Conservation (phyloP, 1,284 basidiomycete genomes). For the Leccinum pachyderme region DNA sequence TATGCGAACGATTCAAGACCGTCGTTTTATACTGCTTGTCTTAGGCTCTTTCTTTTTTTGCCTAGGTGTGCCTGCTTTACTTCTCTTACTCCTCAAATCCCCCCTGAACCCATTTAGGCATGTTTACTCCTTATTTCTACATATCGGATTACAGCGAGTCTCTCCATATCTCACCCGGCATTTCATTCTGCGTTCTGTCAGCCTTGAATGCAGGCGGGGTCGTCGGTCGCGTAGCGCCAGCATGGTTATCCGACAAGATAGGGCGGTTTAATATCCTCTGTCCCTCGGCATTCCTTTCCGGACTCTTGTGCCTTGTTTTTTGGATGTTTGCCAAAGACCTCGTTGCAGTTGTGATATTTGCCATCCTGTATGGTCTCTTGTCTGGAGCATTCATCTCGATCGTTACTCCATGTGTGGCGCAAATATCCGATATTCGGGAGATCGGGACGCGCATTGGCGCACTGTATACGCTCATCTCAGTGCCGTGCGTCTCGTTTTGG, state of each 20-base stretch:
- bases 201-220: slow-evolving; percentile 64
- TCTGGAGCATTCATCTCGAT: slow-evolving; percentile 62
- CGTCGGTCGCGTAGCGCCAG: slow-evolving; percentile 59
- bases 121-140: slow-evolving; percentile 67
- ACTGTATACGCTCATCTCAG: slow-evolving; percentile 58
- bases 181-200: slow-evolving; percentile 54
- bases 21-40: slow-evolving; percentile 44
- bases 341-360: slow-evolving; percentile 49
- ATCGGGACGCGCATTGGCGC: slow-evolving; percentile 61
- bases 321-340: slow-evolving; percentile 51
- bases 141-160: slow-evolving; percentile 52
- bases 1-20: slow-evolving; percentile 41
- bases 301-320: slow-evolving; percentile 52
- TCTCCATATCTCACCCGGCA: slow-evolving; percentile 36
- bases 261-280: slow-evolving; percentile 63
- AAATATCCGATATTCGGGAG: slow-evolving; percentile 53
- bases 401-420: slow-evolving; percentile 60
- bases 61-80: slow-evolving; percentile 34
- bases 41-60: slow-evolving; percentile 50
- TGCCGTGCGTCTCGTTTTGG: slow-evolving; percentile 51
- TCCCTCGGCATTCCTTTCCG: slow-evolving; percentile 58
- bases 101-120: slow-evolving; percentile 51
- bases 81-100: background rate
- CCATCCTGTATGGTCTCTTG: slow-evolving; percentile 54
- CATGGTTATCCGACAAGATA: slow-evolving; percentile 57